phyloP scores from a whole-genome alignment of 257 asterid genomes.

The Solanum sejunctum region DNA sequence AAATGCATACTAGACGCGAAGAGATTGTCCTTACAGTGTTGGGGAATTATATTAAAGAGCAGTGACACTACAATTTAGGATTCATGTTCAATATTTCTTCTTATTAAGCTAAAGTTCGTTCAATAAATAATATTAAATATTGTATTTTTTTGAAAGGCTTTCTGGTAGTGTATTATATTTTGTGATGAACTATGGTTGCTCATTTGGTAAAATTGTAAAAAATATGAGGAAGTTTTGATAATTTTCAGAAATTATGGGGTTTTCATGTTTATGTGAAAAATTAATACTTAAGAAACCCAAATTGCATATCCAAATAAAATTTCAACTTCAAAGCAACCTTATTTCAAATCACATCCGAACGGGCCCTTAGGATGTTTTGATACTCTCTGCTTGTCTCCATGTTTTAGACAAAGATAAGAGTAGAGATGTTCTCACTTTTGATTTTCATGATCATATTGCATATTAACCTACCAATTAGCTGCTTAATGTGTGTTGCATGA shows the following conservation, averaged over 20 bases:
- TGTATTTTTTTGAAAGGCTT: not conserved
- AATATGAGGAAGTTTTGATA: not conserved
- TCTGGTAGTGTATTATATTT: not conserved
- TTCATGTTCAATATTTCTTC: not conserved
- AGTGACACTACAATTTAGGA: not conserved
- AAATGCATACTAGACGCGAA: not conserved
- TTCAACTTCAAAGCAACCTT: not conserved
- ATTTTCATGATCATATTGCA: not conserved
- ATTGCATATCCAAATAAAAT: not conserved
- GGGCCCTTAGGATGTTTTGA: not conserved
- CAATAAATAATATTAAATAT: not conserved
- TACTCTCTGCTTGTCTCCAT: not conserved
- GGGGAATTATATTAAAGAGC: not conserved
- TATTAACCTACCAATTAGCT: not conserved
- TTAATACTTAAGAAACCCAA: not conserved
- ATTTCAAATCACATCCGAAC: not conserved
- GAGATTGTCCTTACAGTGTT: not conserved
- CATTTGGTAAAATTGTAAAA: not conserved
- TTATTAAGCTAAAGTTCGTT: not conserved
- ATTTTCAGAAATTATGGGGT: not conserved
- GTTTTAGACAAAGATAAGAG: not conserved
- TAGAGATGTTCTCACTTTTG: not conserved
- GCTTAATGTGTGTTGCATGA: not conserved
- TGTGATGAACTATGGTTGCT: not conserved
- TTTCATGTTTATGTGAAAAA: not conserved